Base-by-base conservation (phyloP, 192 early-diverging fungal genomes). In the Lobosporangium transversale region DNA sequence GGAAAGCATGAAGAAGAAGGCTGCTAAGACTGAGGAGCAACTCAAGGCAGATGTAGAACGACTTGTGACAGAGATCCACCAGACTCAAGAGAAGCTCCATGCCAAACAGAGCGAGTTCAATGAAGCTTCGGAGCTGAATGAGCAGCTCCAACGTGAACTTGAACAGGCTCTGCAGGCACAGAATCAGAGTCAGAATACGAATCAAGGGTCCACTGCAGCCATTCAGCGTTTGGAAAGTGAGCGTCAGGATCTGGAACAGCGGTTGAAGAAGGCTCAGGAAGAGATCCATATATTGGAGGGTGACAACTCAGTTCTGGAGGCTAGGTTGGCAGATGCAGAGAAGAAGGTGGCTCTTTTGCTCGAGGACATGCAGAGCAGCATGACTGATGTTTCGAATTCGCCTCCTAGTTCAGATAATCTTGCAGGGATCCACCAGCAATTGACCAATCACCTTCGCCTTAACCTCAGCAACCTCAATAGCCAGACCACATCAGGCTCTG, bases 41-140 rank as follows among this genome's bases (percentile, higher is more conserved):
- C 64, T 76, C 52, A 59, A 76, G 54, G 43, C 73, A 3, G 73
- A 76, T 52, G 64, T 76, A 14, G 73, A 76, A 23, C 58, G 59
- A 14, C 65, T 76, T 15, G 73, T 76, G 2, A 17, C 29, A 6
- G 73, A 76, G 48, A 67, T 76, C 31, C 73, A 76, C 33, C 65
- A 62, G 43, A 29, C 56, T 23, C 73, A 76, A 37, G 58, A 76
- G 20, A 48, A 51, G 9, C 52, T 67, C 1, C 58, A 62, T 1
- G 33, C 24, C 2, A 66, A 67, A 47, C 64, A 76, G 30, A 30
- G 18, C 1, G 64, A 76, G 21, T 37, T 76, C 35, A 65, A 76
- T 20, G 58, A 76, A 0, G 53, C 73, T 4, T 40, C 49, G 2
- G 64, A 66, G 20, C 37, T 67, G 62, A 76, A 76, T 31, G 59